These are phyloP conservation scores for Penicillium sp. DNA, from an alignment of 2,329 filamentous ascomycete genomes.

Conservation along the genomic window DNA sequence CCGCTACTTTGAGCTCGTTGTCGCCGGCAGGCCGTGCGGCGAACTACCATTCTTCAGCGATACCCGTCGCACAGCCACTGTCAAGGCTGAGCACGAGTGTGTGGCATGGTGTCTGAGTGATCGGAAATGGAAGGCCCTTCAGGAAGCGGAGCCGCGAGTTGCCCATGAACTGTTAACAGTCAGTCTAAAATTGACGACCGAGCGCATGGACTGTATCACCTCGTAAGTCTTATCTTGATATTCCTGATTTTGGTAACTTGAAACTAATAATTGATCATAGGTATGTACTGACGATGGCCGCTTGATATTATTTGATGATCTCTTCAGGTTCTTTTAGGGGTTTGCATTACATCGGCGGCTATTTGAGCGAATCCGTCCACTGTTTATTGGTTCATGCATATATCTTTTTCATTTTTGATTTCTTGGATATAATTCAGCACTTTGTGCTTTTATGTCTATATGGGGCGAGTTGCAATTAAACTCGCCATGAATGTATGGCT, in stretches of 20 bases:
- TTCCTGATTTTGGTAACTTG: neutral
- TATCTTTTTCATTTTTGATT: neutral
- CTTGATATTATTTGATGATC: slow-evolving; percentile 18
- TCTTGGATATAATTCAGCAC: neutral
- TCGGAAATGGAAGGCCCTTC: slow-evolving; percentile 70
- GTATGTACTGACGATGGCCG: slow-evolving; percentile 36
- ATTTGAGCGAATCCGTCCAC: neutral
- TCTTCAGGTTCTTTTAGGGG: neutral
- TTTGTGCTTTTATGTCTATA: neutral
- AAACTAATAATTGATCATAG: slow-evolving; percentile 16
- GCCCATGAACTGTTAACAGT: slow-evolving; percentile 81
- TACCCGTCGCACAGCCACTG: slow-evolving; percentile 82
- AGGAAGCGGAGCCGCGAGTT: slow-evolving; percentile 71
- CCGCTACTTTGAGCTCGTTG: slow-evolving; percentile 83
- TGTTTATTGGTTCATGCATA: neutral
- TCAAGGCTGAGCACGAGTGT: slow-evolving; percentile 76
- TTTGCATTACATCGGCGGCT: neutral
- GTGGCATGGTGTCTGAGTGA: slow-evolving; percentile 78
- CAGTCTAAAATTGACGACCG: slow-evolving; percentile 88
- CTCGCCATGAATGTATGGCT: neutral
- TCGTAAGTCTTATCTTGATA: slow-evolving; percentile 45
- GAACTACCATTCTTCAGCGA: slow-evolving; percentile 96
- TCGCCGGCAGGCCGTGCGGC: slow-evolving; percentile 91
- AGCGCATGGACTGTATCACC: slow-evolving; percentile 77
- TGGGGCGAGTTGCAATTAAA: neutral